A percentile compares a stretch with the other conserved stretches of the same genome.
Conservation (phyloP, 495 filamentous ascomycete genomes). For the Penicillium pancosmium region DNA sequence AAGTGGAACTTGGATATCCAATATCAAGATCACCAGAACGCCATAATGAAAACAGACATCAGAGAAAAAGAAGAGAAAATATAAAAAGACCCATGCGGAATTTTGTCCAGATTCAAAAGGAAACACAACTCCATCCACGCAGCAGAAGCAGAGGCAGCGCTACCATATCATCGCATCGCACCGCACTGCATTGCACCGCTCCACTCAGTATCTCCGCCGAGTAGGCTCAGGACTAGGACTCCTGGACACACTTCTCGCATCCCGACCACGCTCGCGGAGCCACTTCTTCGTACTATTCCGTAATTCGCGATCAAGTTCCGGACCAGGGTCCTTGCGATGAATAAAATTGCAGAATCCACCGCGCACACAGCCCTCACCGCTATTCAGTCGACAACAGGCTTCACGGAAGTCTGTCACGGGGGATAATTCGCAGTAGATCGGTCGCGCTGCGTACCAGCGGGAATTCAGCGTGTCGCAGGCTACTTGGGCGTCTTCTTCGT, state of each 20-base stretch:
- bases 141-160: conserved; percentile 1
- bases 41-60: not conserved
- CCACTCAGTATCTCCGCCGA: conserved; percentile 61
- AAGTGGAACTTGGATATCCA: no score
- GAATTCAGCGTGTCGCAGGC: conserved; percentile 94
- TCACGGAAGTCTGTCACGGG: conserved; percentile 98
- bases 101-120: conserved; percentile 1
- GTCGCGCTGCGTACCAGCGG: conserved; percentile 95
- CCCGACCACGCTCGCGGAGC: conserved; percentile 82
- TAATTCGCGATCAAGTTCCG: conserved; percentile 87
- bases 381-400: conserved; percentile 94
- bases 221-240: conserved; percentile 79
- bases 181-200: no score
- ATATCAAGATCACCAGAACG: conserved; percentile 18
- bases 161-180: no score
- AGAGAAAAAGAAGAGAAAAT: not conserved
- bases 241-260: conserved; percentile 76
- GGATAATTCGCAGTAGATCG: conserved; percentile 96
- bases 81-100: conserved; percentile 13
- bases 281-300: conserved; percentile 93
- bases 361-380: conserved; percentile 91
- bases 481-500: conserved; percentile 92
- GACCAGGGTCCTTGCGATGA: conserved; percentile 88
- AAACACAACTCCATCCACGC: conserved; percentile 7
- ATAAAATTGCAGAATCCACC: conserved; percentile 99